Evolutionary conservation across 257 asterid species (phyloP).

Genomic region (Solanum chaucha): DNA sequence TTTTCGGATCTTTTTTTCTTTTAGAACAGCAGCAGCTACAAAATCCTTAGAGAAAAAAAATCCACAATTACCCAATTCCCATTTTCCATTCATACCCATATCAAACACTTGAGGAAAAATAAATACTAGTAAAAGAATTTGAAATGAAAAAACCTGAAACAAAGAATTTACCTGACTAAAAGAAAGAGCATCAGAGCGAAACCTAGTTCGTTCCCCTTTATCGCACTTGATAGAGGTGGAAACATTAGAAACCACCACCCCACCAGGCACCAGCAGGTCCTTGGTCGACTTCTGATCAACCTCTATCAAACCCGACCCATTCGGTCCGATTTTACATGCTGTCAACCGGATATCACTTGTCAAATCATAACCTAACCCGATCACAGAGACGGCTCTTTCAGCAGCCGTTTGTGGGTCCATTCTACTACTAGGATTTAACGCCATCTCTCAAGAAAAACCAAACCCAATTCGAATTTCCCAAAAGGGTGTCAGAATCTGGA

Average conservation of each 20-base stretch:
- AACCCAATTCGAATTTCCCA: background rate
- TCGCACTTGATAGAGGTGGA: slow-evolving; percentile 78
- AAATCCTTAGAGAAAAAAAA: background rate
- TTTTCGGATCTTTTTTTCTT: background rate
- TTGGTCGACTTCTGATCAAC: slow-evolving; percentile 40
- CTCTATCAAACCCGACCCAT: slow-evolving; percentile 56
- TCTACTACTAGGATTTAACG: slow-evolving; percentile 32
- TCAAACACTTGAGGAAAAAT: background rate
- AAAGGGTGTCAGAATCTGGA: background rate
- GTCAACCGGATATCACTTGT: slow-evolving; percentile 60
- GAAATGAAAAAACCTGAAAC: background rate
- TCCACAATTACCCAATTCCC: background rate
- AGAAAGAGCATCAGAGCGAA: slow-evolving; percentile 74
- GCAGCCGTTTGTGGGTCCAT: slow-evolving; percentile 84
- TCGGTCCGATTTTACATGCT: slow-evolving; percentile 70
- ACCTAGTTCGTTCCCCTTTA: slow-evolving; percentile 94
- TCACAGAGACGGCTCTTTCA: slow-evolving; percentile 76
- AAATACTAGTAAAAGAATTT: background rate
- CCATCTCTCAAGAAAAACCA: slow-evolving; percentile 18
- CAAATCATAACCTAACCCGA: slow-evolving; percentile 84
- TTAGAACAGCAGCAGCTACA: background rate
- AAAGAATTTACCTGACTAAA: slow-evolving; percentile 51
- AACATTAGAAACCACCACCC: slow-evolving; percentile 50
- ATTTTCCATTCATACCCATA: background rate
- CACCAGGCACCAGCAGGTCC: slow-evolving; percentile 71